Conservation (phyloP, 805 yeast species). For the Suhomyces sp. region DNA sequence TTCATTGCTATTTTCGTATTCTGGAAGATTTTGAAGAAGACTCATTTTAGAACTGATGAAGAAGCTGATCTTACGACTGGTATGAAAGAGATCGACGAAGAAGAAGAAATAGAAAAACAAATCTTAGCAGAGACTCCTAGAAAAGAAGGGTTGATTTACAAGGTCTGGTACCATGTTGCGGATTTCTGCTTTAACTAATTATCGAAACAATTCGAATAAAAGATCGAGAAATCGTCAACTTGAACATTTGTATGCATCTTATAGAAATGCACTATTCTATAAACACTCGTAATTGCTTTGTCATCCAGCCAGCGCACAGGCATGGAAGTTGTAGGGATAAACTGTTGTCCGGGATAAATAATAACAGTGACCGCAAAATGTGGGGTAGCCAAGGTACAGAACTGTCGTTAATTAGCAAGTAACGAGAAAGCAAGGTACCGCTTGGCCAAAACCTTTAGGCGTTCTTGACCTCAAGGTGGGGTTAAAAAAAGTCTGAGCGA, state of each 20-base stretch:
- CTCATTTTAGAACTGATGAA: slow-evolving; percentile 42
- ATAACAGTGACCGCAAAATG: neutral
- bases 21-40: slow-evolving; percentile 53
- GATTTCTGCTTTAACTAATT: slow-evolving; percentile 22
- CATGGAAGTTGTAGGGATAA: neutral
- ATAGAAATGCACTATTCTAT: neutral
- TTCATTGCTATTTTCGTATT: slow-evolving; percentile 47
- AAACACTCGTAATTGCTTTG: no score
- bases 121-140: slow-evolving; percentile 16
- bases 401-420: neutral
- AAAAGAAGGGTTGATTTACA: slow-evolving; percentile 22
- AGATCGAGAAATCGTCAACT: neutral
- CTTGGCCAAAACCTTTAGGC: neutral
- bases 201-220: neutral
- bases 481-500: neutral
- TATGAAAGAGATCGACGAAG: slow-evolving; percentile 55
- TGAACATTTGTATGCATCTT: neutral
- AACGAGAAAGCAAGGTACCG: neutral
- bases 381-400: neutral
- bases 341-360: neutral
- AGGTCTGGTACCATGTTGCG: slow-evolving; percentile 16
- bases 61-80: slow-evolving; percentile 57
- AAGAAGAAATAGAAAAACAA: slow-evolving; percentile 42
- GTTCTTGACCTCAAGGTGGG: neutral
- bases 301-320: neutral